phyloP scores from a whole-genome alignment of 495 filamentous ascomycete species.

The Letharia lupina region DNA sequence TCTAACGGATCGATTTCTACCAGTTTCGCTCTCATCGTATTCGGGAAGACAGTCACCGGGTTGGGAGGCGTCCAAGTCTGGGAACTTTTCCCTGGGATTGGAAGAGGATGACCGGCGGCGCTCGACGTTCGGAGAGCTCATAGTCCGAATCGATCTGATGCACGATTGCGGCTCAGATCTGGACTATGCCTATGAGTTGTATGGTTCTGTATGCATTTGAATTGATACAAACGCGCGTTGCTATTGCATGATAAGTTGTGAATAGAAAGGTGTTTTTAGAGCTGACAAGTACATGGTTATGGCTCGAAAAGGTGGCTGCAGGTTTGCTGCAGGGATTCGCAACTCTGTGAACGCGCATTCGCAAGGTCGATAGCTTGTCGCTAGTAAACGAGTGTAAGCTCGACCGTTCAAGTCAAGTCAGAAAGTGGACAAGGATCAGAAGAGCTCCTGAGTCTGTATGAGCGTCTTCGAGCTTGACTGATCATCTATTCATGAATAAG shows the following conservation, averaged over 20 bases:
- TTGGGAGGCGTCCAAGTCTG: constrained; percentile 21
- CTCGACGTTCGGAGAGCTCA: constrained; percentile 22
- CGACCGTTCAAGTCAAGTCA: background rate
- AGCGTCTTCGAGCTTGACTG: too few species aligned
- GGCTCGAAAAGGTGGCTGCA: constrained; percentile 8
- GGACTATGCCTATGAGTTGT: constrained; percentile 1
- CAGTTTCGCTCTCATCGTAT: constrained; percentile 10
- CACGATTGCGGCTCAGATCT: constrained; percentile 4
- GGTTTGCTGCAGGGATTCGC: background rate
- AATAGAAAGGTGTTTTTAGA: background rate
- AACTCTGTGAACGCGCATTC: background rate
- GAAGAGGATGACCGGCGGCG: constrained; percentile 24
- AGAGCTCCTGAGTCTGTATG: background rate
- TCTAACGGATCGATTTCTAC: constrained; percentile 5
- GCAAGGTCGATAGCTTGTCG: background rate
- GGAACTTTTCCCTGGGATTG: constrained; percentile 22
- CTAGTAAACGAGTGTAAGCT: background rate
- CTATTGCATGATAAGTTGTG: background rate
- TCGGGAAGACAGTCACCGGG: constrained; percentile 15
- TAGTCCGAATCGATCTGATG: constrained; percentile 17
- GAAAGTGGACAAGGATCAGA: background rate
- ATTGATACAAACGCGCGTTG: background rate
- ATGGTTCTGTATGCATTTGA: constrained; percentile 6
- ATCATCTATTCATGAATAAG: too few species aligned
- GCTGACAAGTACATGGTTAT: constrained; percentile 4